Evolutionary conservation across 768 basidiomycete species (phyloP).

Genomic region (Termitomyces sp.): DNA sequence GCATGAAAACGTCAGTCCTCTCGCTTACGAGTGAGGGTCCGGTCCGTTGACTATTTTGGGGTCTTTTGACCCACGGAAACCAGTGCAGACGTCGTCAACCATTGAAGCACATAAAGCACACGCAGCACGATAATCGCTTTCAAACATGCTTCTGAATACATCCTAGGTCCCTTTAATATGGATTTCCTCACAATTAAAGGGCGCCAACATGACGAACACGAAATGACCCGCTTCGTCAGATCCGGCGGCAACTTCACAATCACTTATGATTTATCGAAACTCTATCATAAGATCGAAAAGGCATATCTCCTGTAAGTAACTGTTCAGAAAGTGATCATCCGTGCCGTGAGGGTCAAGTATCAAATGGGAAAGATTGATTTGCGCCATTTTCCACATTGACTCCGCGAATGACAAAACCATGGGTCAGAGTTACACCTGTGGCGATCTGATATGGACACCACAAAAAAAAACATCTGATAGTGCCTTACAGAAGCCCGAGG

Average conservation of each 20-base stretch:
- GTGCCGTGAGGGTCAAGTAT: neutral
- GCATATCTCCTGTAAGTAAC: neutral
- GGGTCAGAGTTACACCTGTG: neutral
- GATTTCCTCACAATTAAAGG: neutral
- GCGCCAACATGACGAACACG: neutral
- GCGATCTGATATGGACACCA: neutral
- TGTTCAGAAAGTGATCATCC: neutral
- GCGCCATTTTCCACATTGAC: neutral
- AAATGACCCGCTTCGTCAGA: conserved; percentile 4
- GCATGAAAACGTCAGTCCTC: neutral
- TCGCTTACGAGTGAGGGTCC: neutral
- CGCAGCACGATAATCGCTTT: neutral
- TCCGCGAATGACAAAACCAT: neutral
- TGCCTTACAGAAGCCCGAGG: neutral
- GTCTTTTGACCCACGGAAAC: neutral
- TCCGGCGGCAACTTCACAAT: conserved; percentile 11
- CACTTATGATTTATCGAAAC: neutral
- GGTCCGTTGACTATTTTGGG: neutral
- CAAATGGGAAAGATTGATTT: neutral
- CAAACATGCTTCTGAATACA: neutral
- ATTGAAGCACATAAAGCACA: neutral
- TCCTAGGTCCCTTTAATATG: neutral
- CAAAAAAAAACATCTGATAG: neutral
- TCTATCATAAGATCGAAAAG: neutral
- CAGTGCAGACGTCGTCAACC: neutral